A percentile compares a stretch with the other conserved stretches of the same genome.
phyloP scores from a whole-genome alignment of 352 stramenopile species.

The Pythium brachiatum region DNA sequence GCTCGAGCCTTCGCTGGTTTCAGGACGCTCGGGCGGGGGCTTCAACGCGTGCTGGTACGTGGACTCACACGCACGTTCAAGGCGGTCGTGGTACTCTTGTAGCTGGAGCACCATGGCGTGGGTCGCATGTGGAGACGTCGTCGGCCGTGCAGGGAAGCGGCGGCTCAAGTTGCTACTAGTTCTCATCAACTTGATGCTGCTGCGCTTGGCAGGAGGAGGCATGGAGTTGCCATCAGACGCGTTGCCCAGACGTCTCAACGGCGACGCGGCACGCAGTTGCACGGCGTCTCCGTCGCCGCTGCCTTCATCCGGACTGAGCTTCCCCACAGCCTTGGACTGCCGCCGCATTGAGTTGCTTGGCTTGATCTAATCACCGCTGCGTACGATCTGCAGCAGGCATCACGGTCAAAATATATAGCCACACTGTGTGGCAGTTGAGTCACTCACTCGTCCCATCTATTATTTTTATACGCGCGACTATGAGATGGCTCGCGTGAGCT shows the following conservation, averaged over 20 bases:
- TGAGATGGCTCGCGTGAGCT: neutral
- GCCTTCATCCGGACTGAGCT: neutral
- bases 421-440: too few species aligned
- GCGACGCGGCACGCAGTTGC: neutral
- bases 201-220: neutral
- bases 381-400: too few species aligned
- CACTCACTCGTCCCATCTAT: neutral
- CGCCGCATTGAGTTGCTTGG: neutral
- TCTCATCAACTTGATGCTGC: neutral
- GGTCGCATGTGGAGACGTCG: constrained; percentile 38
- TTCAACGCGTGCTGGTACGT: constrained; percentile 48
- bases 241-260: neutral
- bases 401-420: too few species aligned
- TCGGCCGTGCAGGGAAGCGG: constrained; percentile 7
- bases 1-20: neutral
- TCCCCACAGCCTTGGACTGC: neutral
- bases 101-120: constrained; percentile 64
- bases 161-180: neutral
- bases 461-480: constrained; percentile 2
- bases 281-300: neutral
- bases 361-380: too few species aligned
- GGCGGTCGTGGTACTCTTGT: constrained; percentile 51
- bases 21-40: neutral
- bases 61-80: constrained; percentile 39
- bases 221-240: neutral